Base-by-base conservation (phyloP, 2,329 filamentous ascomycete species). In the Trichoderma sp. region DNA sequence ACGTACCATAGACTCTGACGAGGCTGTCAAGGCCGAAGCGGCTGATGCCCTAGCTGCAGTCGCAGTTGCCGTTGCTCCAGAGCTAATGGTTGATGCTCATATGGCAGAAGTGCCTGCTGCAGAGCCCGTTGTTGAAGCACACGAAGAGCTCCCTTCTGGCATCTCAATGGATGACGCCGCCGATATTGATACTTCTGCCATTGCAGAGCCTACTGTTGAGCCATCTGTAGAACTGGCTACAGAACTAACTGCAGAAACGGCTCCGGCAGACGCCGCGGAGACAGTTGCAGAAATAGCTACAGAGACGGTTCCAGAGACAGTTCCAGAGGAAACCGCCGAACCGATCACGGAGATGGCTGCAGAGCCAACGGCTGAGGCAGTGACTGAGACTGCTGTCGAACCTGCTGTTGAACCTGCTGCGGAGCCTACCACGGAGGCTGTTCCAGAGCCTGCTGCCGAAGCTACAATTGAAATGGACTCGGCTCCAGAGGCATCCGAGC, bases 1-100 rank as follows among this genome's bases (percentile, higher is more conserved):
- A 24, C 77, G 77, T 24, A 66, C 34, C 5, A 70, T 72, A 8
- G 60, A 70, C 16, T 68, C 65, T 28, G 73, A 74, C 32, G 69
- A 70, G 51, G 56, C 55, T 6, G 34, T 61, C 18, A 59, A 63
- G 24, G 51, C 58, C 11, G 61, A 59, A 55, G 52, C 68, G 16
- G 39, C 56, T n/a, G 55, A 66, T 56, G 55, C 55, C 4, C 13
- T 66, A n/a, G 56, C 55, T 14, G 68, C 51, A 13, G 55, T 58
- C 32, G 63, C 68, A 1, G 56, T 61, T 24, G 68, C 51, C 14
- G 61, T 64, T 30, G 67, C 58, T 16, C 59, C 66, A 34, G 66
- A 63, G 34, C 39, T 68, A 8, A 66, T 59, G 63, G 32, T 56
- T 13, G 68, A 69, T 21, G 54, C 61, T 16, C 61, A 55, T 16